A percentile compares a stretch with the other conserved stretches of the same genome.
Evolutionary conservation across 164 flowering plant species (phyloP).

Genomic region (Umbellularia californica): DNA sequence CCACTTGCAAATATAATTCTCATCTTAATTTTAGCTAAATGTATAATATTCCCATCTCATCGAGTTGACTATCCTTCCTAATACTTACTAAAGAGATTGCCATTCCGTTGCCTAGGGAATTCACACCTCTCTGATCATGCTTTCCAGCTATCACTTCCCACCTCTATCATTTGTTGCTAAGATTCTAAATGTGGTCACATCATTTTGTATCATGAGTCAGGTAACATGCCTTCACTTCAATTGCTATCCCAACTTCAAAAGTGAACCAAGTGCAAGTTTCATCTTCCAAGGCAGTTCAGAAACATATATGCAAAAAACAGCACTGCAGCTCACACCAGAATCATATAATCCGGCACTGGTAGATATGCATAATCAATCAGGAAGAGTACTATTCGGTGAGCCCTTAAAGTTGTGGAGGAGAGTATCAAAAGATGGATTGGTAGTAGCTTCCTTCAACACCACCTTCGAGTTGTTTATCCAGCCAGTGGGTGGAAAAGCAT

Average conservation of each 20-base stretch:
- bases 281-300: not conserved
- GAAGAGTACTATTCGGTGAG: not conserved
- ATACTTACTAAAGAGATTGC: not conserved
- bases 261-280: not conserved
- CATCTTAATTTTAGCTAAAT: too few relatives aligned
- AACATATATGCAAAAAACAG: not conserved
- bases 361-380: not conserved
- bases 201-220: not conserved
- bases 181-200: not conserved
- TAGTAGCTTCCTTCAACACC: slow-evolving; percentile 22
- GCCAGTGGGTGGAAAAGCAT: slow-evolving; percentile 9
- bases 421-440: not conserved
- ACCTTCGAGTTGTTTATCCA: slow-evolving; percentile 21
- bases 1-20: too few relatives aligned
- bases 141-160: not conserved
- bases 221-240: not conserved
- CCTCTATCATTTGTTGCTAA: not conserved
- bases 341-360: slow-evolving; percentile 3
- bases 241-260: not conserved
- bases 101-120: not conserved
- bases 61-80: not conserved
- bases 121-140: not conserved
- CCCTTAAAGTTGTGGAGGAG: slow-evolving; percentile 18
- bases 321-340: slow-evolving; percentile 23
- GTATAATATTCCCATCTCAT: not conserved